These are phyloP conservation scores for Coemansia asiatica DNA, from an alignment of 192 early-diverging fungal species.

Conservation along the genomic window DNA sequence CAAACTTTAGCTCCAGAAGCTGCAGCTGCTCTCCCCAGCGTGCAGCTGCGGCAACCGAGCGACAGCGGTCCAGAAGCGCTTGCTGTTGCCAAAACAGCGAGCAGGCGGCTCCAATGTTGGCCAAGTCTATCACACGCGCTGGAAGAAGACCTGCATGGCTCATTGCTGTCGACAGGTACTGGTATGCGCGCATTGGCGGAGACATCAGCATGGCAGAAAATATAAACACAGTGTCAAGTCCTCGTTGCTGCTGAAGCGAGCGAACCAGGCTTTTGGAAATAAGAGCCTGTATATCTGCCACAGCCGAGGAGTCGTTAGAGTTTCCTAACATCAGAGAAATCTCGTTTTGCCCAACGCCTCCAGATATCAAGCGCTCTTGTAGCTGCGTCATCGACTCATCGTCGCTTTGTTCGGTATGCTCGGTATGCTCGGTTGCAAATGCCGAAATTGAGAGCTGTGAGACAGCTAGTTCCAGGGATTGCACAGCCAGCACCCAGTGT, in stretches of 20 bases:
- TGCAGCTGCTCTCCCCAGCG: slow-evolving; percentile 68
- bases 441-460: slow-evolving; percentile 39
- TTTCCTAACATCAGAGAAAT: slow-evolving; percentile 20
- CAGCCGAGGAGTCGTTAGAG: not conserved
- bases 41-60: slow-evolving; percentile 60
- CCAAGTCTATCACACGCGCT: slow-evolving; percentile 46
- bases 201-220: slow-evolving; percentile 41
- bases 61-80: slow-evolving; percentile 60
- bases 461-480: slow-evolving; percentile 25
- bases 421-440: slow-evolving; percentile 19
- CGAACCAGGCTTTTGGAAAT: slow-evolving; percentile 25
- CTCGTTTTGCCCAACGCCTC: slow-evolving; percentile 33
- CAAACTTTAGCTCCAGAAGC: slow-evolving; percentile 63
- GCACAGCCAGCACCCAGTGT: slow-evolving; percentile 48
- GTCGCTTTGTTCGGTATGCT: not conserved
- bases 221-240: slow-evolving; percentile 39
- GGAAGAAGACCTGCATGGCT: slow-evolving; percentile 41
- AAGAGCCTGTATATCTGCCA: slow-evolving; percentile 12
- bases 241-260: slow-evolving; percentile 44
- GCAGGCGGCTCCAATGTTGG: slow-evolving; percentile 59
- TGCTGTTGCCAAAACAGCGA: slow-evolving; percentile 68
- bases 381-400: slow-evolving; percentile 13
- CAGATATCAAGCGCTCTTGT: slow-evolving; percentile 24
- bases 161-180: slow-evolving; percentile 42
- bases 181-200: slow-evolving; percentile 27